Evolutionary conservation across 2,329 filamentous ascomycete genomes (phyloP), one percentile per base, ranked within the genome.

Genomic region (Fusarium verrucosum): DNA sequence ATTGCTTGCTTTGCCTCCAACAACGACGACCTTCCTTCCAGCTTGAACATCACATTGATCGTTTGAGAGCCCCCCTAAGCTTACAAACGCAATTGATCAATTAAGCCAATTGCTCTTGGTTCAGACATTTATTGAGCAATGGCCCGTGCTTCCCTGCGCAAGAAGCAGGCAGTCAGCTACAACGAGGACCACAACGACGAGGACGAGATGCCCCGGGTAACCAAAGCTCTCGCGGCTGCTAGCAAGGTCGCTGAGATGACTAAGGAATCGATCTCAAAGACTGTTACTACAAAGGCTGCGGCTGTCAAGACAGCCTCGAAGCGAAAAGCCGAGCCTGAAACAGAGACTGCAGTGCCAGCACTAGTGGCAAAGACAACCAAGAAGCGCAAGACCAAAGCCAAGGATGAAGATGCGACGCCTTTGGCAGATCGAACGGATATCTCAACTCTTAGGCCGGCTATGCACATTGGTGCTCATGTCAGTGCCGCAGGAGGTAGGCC

Each of bases 381-480:
- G 74, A 85, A 83, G 72, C 76, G 77, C 60, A 79, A 77, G 61
- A 73, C 72, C 10, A 79, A 79, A 51, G 64, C 68, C 9, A 77
- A 79, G 42, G 73, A 74, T 22, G 79, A 80, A 25, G 79, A 81
- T 51, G 68, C 69, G 23, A 86, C 87, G 81, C 88, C 91, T 0
- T 77, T 97, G 3, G 89, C 88, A 19, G 80, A 83, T 23, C 85
- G 95, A 32, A 94, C 92, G 1, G 78, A 83, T 6, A 76, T 88
- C 26, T 69, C 77, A 13, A 86, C 87, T 2, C 81, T 94, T 62
- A 89, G 89, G 74, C 85, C 82, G 74, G 77, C 82, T 13, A 91
- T 97, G 85, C 89, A 91, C 72, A 89, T 99, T 52, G 95, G 95
- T 16, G 95, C 95, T 1, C 95, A 99, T 76, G 92, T 98, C 61